Conservation (phyloP, 371 early-diverging fungal species). For the Actinomortierella ambigua region DNA sequence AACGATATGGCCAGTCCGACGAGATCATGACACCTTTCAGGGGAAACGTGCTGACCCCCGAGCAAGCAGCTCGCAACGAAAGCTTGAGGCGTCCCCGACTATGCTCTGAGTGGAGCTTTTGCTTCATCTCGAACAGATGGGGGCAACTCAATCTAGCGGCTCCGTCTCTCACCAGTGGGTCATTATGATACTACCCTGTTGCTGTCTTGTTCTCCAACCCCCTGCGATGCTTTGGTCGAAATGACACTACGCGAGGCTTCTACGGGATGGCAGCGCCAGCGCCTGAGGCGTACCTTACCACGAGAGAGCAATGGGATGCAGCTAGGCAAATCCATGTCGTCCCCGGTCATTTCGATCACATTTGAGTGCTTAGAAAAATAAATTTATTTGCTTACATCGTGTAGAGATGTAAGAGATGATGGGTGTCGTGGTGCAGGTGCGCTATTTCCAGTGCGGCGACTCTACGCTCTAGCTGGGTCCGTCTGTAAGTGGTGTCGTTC, state of each 20-base stretch:
- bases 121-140: not conserved
- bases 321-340: no score
- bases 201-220: not conserved
- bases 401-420: no score
- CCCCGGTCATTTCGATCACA: no score
- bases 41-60: not conserved
- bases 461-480: no score
- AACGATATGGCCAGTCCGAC: not conserved
- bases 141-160: not conserved
- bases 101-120: not conserved
- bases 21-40: not conserved
- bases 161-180: not conserved
- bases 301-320: no score
- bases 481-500: no score
- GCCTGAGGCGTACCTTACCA: constrained; percentile 2
- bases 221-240: not conserved
- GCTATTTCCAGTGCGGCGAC: no score
- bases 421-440: no score
- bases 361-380: no score
- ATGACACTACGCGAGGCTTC: not conserved
- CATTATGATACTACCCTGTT: not conserved
- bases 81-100: not conserved
- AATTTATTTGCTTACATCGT: no score
- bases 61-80: not conserved
- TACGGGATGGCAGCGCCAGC: not conserved